phyloP scores from a whole-genome alignment of 345 rosid species.

The Gossypium mustelinum region DNA sequence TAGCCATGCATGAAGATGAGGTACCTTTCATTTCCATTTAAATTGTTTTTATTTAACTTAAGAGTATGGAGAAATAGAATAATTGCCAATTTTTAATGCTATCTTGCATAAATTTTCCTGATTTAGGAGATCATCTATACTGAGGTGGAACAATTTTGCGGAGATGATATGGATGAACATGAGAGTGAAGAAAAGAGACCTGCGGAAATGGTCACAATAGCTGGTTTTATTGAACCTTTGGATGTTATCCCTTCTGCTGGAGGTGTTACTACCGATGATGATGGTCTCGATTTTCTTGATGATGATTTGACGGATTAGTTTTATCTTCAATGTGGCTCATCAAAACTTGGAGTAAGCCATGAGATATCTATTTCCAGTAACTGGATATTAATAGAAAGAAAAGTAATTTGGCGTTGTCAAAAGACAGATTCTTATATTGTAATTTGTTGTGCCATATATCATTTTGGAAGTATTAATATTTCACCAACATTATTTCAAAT shows the following conservation, averaged over 20 bases:
- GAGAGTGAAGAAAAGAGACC: constrained; percentile 37
- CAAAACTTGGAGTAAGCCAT: constrained; percentile 28
- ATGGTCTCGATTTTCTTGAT: constrained; percentile 49
- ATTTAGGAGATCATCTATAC: constrained; percentile 46
- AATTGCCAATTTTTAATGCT: constrained; percentile 7
- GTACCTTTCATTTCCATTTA: constrained; percentile 29
- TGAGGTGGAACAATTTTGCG: constrained; percentile 40
- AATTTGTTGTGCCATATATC: constrained; percentile 17
- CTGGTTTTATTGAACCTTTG: constrained; percentile 36
- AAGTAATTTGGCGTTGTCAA: constrained; percentile 17
- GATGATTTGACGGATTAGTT: constrained; percentile 49
- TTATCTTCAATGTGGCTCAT: constrained; percentile 7
- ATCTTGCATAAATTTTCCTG: constrained; percentile 17
- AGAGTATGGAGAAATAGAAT: not conserved
- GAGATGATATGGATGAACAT: constrained; percentile 46
- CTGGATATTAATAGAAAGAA: constrained; percentile 4
- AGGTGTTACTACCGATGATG: constrained; percentile 49
- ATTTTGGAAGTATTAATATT: constrained; percentile 1
- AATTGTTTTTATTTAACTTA: not conserved
- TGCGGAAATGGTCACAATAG: constrained; percentile 34
- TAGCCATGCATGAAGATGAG: constrained; percentile 50
- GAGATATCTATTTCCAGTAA: constrained; percentile 20
- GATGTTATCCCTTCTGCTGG: constrained; percentile 38
- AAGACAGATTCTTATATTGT: constrained; percentile 18
- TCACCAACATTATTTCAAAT: constrained; percentile 14